These are phyloP conservation scores for Linum trigynum DNA, from an alignment of 345 rosid species.

Conservation along the genomic window DNA sequence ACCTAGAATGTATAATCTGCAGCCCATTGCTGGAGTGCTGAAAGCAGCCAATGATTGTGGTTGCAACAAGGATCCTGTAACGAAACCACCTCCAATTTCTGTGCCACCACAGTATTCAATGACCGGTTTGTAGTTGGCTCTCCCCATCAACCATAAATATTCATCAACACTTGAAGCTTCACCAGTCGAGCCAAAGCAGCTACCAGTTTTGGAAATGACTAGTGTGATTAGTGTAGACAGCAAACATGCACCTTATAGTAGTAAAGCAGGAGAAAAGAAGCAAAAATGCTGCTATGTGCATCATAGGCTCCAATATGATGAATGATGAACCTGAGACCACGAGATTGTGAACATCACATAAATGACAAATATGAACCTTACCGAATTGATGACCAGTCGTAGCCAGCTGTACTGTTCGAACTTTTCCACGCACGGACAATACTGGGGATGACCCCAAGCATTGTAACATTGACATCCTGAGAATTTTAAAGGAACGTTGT, in stretches of 20 bases:
- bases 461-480: constrained; percentile 86
- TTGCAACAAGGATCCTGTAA: constrained; percentile 77
- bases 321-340: neutral
- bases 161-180: constrained; percentile 96
- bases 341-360: neutral
- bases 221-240: constrained; percentile 11
- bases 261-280: neutral
- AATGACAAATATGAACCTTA: constrained; percentile 22
- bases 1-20: constrained; percentile 72
- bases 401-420: constrained; percentile 52
- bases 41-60: constrained; percentile 88
- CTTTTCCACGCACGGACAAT: constrained; percentile 85
- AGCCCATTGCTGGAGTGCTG: constrained; percentile 90
- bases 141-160: constrained; percentile 92
- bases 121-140: constrained; percentile 80
- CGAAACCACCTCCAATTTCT: constrained; percentile 85
- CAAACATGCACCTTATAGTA: constrained; percentile 3
- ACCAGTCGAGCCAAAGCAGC: constrained; percentile 95
- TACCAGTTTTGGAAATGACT: constrained; percentile 26
- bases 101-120: constrained; percentile 98
- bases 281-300: neutral
- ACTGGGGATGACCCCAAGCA: constrained; percentile 98
- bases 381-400: constrained; percentile 96
- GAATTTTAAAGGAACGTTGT: constrained; percentile 7
- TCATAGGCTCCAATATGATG: constrained; percentile 1